These are phyloP conservation scores for Penicillium bialowiezense DNA, from an alignment of 495 filamentous ascomycete species.

Conservation along the genomic window DNA sequence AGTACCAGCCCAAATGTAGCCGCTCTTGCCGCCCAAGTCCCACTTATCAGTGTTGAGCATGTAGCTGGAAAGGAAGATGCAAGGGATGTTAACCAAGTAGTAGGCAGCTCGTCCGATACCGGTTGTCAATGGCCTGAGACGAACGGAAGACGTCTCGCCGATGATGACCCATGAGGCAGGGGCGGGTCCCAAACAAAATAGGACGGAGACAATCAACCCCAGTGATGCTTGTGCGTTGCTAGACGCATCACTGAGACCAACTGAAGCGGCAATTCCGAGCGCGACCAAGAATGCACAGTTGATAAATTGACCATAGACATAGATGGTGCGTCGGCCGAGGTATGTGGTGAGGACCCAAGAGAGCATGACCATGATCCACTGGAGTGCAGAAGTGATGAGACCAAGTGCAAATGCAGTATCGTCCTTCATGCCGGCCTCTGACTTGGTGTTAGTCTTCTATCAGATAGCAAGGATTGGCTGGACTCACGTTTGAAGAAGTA, in stretches of 20 bases:
- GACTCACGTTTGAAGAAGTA: conserved; percentile 29
- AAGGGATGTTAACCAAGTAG: conserved; percentile 53
- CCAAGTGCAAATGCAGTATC: conserved; percentile 41
- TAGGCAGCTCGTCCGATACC: conserved; percentile 52
- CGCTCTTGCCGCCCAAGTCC: conserved; percentile 51
- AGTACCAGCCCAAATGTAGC: conserved; percentile 48
- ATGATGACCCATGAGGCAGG: conserved; percentile 58
- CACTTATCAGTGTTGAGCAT: conserved; percentile 47
- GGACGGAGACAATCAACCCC: conserved; percentile 54
- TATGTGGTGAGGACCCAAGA: conserved; percentile 50
- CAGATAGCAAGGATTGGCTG: conserved; percentile 11
- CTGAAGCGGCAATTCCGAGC: conserved; percentile 48
- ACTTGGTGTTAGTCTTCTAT: conserved; percentile 21
- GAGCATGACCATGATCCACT: conserved; percentile 50
- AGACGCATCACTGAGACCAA: conserved; percentile 29
- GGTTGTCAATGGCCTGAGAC: conserved; percentile 55
- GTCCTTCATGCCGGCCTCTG: conserved; percentile 32
- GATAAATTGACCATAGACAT: conserved; percentile 41
- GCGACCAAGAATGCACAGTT: conserved; percentile 34
- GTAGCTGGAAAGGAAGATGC: conserved; percentile 49
- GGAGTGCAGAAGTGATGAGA: conserved; percentile 49
- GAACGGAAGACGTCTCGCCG: conserved; percentile 56
- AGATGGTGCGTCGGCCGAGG: conserved; percentile 46
- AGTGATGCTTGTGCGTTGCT: conserved; percentile 49
- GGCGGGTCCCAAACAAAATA: conserved; percentile 50